phyloP scores from a whole-genome alignment of 2,329 filamentous ascomycete genomes.

The Phoma sp. region DNA sequence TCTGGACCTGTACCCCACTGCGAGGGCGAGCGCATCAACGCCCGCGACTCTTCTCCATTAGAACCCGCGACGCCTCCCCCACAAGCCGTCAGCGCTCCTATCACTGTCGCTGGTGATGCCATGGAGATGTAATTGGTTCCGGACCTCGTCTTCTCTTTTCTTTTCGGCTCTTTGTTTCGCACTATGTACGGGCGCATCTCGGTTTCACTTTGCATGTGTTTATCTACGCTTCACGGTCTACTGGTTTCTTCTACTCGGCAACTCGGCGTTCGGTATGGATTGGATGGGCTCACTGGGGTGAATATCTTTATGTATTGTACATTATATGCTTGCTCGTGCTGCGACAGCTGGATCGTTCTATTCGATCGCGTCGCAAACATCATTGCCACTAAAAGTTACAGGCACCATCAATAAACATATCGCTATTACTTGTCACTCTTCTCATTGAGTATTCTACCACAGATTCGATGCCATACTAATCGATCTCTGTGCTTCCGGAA shows the following conservation, averaged over 20 bases:
- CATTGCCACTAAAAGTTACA: constrained; percentile 17
- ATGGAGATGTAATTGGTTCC: constrained; percentile 43
- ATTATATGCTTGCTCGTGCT: constrained; percentile 35
- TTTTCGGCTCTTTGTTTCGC: constrained; percentile 20
- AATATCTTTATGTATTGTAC: constrained; percentile 41
- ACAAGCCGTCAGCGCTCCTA: constrained; percentile 26
- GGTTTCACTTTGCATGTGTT: constrained; percentile 32
- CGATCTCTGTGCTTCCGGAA: neutral
- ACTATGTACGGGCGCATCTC: constrained; percentile 29
- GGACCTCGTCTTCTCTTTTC: constrained; percentile 16
- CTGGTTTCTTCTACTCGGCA: constrained; percentile 33
- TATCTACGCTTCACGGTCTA: constrained; percentile 32
- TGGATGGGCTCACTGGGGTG: constrained; percentile 37
- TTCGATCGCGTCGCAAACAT: constrained; percentile 41
- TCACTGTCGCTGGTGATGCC: constrained; percentile 34
- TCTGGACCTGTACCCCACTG: constrained; percentile 44
- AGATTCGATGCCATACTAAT: neutral
- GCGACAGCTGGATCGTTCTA: constrained; percentile 44
- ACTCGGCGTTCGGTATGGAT: constrained; percentile 44
- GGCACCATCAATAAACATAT: constrained; percentile 12
- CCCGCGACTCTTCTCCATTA: constrained; percentile 44
- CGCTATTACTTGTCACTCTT: neutral
- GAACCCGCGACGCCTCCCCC: constrained; percentile 30
- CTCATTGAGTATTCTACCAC: too few relatives aligned
- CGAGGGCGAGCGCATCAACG: constrained; percentile 47